Percentiles rank a stretch among this genome's conserved stretches.
Evolutionary conservation across 805 yeast genomes (phyloP).

Genomic region (Grigorovia yakushimaensis): DNA sequence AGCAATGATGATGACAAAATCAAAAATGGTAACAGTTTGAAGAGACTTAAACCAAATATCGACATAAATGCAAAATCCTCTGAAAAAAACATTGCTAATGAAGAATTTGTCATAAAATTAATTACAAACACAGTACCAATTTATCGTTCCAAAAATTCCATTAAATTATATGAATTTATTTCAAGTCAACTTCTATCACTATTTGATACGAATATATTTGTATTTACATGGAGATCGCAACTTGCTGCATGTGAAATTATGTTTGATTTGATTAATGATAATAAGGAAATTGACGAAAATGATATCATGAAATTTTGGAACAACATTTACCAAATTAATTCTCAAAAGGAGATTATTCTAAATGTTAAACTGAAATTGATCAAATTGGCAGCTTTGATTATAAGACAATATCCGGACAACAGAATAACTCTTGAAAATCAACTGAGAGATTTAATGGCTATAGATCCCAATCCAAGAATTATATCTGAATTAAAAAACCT

Average conservation of each 20-base stretch:
- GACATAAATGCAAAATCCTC: conserved; percentile 32
- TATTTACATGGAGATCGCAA: conserved; percentile 56
- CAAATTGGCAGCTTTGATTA: conserved; percentile 28
- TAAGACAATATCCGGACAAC: conserved; percentile 9
- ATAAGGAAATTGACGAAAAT: conserved; percentile 1
- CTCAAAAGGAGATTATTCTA: conserved; percentile 39
- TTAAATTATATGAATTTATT: conserved; percentile 21
- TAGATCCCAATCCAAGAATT: conserved; percentile 42
- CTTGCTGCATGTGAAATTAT: conserved; percentile 37
- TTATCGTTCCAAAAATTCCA: conserved; percentile 18
- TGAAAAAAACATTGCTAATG: conserved; percentile 36
- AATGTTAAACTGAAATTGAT: conserved; percentile 46
- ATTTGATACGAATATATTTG: conserved; percentile 20
- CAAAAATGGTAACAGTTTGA: conserved; percentile 17
- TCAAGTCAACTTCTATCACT: conserved; percentile 20
- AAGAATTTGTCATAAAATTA: conserved; percentile 36
- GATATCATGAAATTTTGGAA: conserved; percentile 5
- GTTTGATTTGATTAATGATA: conserved; percentile 10
- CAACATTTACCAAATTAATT: conserved; percentile 24
- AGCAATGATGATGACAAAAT: conserved; percentile 12
- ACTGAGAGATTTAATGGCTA: conserved; percentile 19
- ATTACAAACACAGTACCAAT: conserved; percentile 31
- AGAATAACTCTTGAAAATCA: conserved; percentile 14
- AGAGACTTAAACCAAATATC: conserved; percentile 19
- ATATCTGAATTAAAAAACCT: conserved; percentile 25